Conservation (phyloP, 352 stramenopile genomes). For the Phytophthora pinifolia region DNA sequence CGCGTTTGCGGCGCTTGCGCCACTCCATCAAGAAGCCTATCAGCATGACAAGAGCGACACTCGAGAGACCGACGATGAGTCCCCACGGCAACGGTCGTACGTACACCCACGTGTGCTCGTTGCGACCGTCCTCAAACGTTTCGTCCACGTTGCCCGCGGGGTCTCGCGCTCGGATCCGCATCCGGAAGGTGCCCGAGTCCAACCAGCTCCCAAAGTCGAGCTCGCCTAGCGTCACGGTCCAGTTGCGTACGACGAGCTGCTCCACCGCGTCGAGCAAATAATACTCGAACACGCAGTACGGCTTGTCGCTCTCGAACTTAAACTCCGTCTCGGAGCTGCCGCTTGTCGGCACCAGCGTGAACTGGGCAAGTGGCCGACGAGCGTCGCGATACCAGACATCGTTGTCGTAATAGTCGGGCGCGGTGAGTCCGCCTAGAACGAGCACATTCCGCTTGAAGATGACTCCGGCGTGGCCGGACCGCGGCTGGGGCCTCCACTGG, state of each 20-base stretch:
- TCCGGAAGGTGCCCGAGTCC: constrained; percentile 85
- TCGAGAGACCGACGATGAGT: constrained; percentile 80
- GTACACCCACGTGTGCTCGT: constrained; percentile 94
- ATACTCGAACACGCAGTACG: constrained; percentile 92
- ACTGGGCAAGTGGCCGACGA: constrained; percentile 48
- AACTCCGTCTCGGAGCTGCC: constrained; percentile 80
- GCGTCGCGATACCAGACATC: constrained; percentile 89
- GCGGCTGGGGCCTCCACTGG: constrained; percentile 53
- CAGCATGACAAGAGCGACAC: constrained; percentile 75
- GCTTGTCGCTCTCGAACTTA: constrained; percentile 87
- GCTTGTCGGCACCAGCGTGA: constrained; percentile 49
- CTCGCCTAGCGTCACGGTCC: constrained; percentile 50
- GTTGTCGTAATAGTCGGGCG: constrained; percentile 69
- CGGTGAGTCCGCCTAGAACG: constrained; percentile 67
- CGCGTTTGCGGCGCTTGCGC: constrained; percentile 88
- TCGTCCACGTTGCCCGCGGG: constrained; percentile 92
- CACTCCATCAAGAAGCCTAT: constrained; percentile 90
- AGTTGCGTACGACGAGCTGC: constrained; percentile 83
- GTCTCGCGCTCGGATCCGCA: constrained; percentile 90
- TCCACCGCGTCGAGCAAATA: constrained; percentile 87
- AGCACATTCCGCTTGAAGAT: constrained; percentile 83
- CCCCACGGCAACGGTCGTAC: constrained; percentile 88
- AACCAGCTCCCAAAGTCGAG: constrained; percentile 57
- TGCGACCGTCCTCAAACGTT: constrained; percentile 76
- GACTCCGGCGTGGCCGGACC: constrained; percentile 62